Evolutionary conservation across 2,329 filamentous ascomycete species (phyloP).

Genomic region (Apiospora rasikravindrae): DNA sequence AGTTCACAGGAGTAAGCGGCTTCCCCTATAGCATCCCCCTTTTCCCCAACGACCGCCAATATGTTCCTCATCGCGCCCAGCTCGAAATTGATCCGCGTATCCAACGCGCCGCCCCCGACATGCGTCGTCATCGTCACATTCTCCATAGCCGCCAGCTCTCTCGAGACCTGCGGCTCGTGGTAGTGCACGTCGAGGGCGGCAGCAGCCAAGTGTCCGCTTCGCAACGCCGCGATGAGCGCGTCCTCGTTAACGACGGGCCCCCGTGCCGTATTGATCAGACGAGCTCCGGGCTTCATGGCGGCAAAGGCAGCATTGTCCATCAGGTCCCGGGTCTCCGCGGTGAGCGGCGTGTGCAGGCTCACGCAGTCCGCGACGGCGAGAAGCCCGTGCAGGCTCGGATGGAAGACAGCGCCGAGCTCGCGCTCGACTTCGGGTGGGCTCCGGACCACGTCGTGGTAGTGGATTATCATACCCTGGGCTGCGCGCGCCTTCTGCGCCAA

Average conservation of each 20-base stretch:
- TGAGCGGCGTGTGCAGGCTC: constrained; percentile 40
- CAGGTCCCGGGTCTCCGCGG: constrained; percentile 33
- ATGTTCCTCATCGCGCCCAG: constrained; percentile 44
- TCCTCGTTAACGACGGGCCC: constrained; percentile 58
- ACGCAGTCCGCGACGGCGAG: constrained; percentile 41
- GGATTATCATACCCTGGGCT: constrained; percentile 58
- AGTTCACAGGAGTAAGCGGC: neutral
- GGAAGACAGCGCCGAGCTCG: constrained; percentile 32
- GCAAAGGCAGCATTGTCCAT: constrained; percentile 42
- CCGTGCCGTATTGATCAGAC: constrained; percentile 58
- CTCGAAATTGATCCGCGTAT: constrained; percentile 48
- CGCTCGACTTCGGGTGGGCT: constrained; percentile 35
- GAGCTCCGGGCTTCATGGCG: constrained; percentile 52
- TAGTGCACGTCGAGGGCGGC: constrained; percentile 61
- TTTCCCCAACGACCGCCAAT: constrained; percentile 32
- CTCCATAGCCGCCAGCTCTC: constrained; percentile 24
- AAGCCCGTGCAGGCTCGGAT: constrained; percentile 26
- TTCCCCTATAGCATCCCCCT: constrained; percentile 22
- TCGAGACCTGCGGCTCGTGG: constrained; percentile 54
- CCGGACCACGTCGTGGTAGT: constrained; percentile 54
- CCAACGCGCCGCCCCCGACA: constrained; percentile 44
- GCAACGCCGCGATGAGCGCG: constrained; percentile 52
- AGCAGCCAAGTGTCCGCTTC: constrained; percentile 49
- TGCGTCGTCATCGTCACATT: constrained; percentile 46
- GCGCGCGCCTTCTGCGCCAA: constrained; percentile 51